A percentile compares a stretch with the other conserved stretches of the same genome.
Conservation (phyloP, 116 monocot species). For the Cymodocea nodosa region DNA sequence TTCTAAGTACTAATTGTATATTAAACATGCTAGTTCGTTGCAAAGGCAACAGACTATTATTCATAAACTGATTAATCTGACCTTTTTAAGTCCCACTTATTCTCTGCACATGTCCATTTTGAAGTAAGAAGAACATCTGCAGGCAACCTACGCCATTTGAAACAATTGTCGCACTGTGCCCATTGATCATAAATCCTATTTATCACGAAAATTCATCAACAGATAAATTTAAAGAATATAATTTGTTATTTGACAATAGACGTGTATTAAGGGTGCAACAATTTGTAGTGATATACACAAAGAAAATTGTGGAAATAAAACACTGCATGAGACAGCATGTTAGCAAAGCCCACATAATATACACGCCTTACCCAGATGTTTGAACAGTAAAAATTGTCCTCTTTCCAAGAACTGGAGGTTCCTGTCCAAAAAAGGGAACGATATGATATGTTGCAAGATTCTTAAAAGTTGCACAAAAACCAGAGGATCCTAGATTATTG, state of each 20-base stretch:
- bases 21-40: no score
- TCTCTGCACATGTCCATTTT: conserved; percentile 77
- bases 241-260: no score
- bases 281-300: no score
- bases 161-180: conserved; percentile 84
- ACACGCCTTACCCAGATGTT: conserved; percentile 53
- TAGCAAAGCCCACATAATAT: background rate
- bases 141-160: conserved; percentile 74
- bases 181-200: conserved; percentile 78
- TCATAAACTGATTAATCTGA: background rate
- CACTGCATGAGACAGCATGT: background rate
- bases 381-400: conserved; percentile 65
- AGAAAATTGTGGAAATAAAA: background rate
- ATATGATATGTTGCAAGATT: no score
- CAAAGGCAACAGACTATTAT: background rate
- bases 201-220: background rate
- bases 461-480: no score
- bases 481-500: background rate
- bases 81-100: conserved; percentile 60
- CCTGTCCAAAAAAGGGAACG: conserved; percentile 30
- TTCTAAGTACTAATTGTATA: no score
- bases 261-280: no score
- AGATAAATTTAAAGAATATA: background rate
- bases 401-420: conserved; percentile 87
- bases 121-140: conserved; percentile 60